A percentile compares a stretch with the other conserved stretches of the same genome.
Evolutionary conservation across 2,329 filamentous ascomycete species (phyloP).

Genomic region (Beauveria varroae): DNA sequence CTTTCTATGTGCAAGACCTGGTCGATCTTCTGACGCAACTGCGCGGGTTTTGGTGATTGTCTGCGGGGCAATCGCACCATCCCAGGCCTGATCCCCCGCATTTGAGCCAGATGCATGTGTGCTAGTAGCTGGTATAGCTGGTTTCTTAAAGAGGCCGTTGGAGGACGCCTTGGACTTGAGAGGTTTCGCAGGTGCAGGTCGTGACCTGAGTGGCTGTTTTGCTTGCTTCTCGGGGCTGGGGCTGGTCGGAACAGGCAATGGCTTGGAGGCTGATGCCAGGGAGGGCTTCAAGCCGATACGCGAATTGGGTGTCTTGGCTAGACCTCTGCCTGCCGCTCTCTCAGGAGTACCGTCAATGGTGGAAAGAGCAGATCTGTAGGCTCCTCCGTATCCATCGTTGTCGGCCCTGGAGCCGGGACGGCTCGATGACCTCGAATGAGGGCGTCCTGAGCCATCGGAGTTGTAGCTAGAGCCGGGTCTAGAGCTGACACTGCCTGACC

Average conservation of each 20-base stretch:
- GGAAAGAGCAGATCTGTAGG: slow-evolving; percentile 35
- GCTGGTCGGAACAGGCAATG: slow-evolving; percentile 22
- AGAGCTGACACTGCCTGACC: slow-evolving; percentile 37
- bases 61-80: slow-evolving; percentile 23
- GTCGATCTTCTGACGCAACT: slow-evolving; percentile 13
- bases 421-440: slow-evolving; percentile 42
- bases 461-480: slow-evolving; percentile 53
- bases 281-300: slow-evolving; percentile 19
- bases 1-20: slow-evolving; percentile 38
- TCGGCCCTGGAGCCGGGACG: slow-evolving; percentile 49
- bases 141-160: slow-evolving; percentile 48
- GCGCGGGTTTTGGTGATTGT: slow-evolving; percentile 14
- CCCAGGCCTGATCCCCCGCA: slow-evolving; percentile 18
- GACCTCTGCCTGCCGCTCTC: slow-evolving; percentile 17
- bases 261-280: slow-evolving; percentile 16
- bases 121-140: slow-evolving; percentile 36
- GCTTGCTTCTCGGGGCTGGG: slow-evolving; percentile 32
- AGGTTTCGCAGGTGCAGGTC: slow-evolving; percentile 35
- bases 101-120: slow-evolving; percentile 14
- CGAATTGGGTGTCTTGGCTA: slow-evolving; percentile 19
- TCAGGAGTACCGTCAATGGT: slow-evolving; percentile 39
- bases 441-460: slow-evolving; percentile 49
- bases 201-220: slow-evolving; percentile 28
- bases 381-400: slow-evolving; percentile 37
- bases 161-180: slow-evolving; percentile 45